phyloP scores from a whole-genome alignment of 2,329 filamentous ascomycete species.

The Xylaria digitata region DNA sequence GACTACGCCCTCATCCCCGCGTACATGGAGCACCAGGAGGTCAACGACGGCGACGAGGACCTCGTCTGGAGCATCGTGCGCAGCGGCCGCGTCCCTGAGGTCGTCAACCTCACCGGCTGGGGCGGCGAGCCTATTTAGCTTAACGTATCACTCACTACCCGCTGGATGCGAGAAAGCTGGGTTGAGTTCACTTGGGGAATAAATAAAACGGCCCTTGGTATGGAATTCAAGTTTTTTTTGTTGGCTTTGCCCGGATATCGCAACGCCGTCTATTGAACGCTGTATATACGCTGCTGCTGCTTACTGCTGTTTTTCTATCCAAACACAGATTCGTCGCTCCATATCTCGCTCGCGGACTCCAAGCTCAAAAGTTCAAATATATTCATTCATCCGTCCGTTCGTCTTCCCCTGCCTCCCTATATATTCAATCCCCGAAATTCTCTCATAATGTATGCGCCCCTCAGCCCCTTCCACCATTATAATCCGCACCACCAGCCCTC shows the following conservation, averaged over 20 bases:
- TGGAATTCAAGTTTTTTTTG: background rate
- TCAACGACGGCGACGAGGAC: conserved; percentile 65
- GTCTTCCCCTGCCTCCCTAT: background rate
- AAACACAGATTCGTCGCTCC: conserved; percentile 13
- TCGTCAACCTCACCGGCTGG: conserved; percentile 63
- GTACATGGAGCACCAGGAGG: conserved; percentile 65
- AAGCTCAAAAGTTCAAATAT: conserved; percentile 16
- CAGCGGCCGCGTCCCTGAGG: conserved; percentile 59
- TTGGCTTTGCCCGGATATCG: background rate
- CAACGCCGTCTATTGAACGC: conserved; percentile 38
- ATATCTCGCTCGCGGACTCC: conserved; percentile 17
- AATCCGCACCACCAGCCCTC: conserved; percentile 76
- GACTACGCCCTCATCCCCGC: conserved; percentile 67
- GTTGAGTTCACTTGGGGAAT: too few species aligned
- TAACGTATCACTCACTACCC: background rate
- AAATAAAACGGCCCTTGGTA: background rate
- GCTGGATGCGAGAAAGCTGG: too few species aligned
- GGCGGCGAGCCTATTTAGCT: conserved; percentile 46
- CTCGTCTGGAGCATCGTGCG: conserved; percentile 65
- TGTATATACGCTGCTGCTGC: conserved; percentile 30
- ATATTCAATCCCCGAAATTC: too few species aligned
- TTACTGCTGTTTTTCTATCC: conserved; percentile 5
- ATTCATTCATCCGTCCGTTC: background rate
- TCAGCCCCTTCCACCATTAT: conserved; percentile 72
- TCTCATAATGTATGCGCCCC: background rate